Evolutionary conservation across 2,329 filamentous ascomycete species (phyloP).

Genomic region (Monilinia fructigena): DNA sequence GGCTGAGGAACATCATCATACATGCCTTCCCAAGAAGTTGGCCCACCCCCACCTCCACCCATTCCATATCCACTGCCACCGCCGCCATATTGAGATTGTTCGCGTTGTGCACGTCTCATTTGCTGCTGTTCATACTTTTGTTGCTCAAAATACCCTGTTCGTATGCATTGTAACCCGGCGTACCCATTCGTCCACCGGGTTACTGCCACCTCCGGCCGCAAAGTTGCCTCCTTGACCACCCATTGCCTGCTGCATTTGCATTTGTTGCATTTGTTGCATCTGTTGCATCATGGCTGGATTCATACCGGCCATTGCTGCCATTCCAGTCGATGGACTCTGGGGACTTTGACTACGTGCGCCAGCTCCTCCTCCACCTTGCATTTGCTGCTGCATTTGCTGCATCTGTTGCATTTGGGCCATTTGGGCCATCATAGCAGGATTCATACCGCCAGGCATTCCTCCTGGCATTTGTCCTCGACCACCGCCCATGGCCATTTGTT

Average conservation of each 20-base stretch:
- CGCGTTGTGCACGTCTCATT: conserved; percentile 48
- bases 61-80: conserved; percentile 45
- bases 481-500: conserved; percentile 75
- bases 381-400: conserved; percentile 60
- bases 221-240: conserved; percentile 38
- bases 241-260: conserved; percentile 48
- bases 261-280: conserved; percentile 49
- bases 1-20: conserved; percentile 94
- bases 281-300: conserved; percentile 56
- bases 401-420: conserved; percentile 75
- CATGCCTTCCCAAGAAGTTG: conserved; percentile 96
- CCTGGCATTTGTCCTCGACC: conserved; percentile 58
- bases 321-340: conserved; percentile 35
- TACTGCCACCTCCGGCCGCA: conserved; percentile 41
- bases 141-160: conserved; percentile 73
- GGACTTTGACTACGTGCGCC: conserved; percentile 39
- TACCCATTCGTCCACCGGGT: conserved; percentile 45
- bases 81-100: conserved; percentile 37
- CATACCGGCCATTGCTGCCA: conserved; percentile 41
- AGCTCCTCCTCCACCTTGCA: conserved; percentile 38
- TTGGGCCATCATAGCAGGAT: conserved; percentile 73
- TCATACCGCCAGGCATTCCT: conserved; percentile 60
- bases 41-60: conserved; percentile 57
- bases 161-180: conserved; percentile 52
- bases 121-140: conserved; percentile 73